These are phyloP conservation scores for Neopestalotiopsis rosae DNA, from an alignment of 2,329 filamentous ascomycete species.

Conservation along the genomic window DNA sequence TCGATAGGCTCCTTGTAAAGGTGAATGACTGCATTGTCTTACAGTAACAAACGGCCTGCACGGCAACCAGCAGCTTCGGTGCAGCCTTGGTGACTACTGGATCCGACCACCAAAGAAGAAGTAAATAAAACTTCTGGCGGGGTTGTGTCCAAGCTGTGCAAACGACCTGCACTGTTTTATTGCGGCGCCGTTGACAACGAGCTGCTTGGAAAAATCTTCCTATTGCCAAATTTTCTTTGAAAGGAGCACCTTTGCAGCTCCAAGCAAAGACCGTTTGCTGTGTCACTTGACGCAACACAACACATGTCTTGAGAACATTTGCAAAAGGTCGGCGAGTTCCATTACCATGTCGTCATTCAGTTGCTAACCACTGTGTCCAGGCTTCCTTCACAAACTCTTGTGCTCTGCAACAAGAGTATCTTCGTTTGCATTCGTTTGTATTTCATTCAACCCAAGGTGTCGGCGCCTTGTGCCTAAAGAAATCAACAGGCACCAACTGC, in stretches of 20 bases:
- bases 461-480: background rate
- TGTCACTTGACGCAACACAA: background rate
- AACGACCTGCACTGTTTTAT: background rate
- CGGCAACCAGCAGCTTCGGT: slow-evolving; percentile 1
- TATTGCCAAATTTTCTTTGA: background rate
- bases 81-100: background rate
- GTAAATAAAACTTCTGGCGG: background rate
- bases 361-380: background rate
- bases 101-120: background rate
- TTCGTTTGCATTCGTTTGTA: background rate
- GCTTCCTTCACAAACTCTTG: background rate
- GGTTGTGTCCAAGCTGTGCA: background rate
- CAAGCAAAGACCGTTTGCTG: background rate
- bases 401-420: background rate
- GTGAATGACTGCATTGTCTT: slow-evolving; percentile 3
- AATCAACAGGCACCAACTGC: background rate
- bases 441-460: background rate
- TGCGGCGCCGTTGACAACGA: background rate
- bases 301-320: background rate
- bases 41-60: slow-evolving; percentile 2
- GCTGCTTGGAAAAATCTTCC: too few species aligned
- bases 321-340: background rate
- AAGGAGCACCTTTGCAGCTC: background rate
- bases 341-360: background rate
- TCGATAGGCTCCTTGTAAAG: background rate